Base-by-base conservation (phyloP, 2,329 filamentous ascomycete genomes). In the Epichloe sp. region DNA sequence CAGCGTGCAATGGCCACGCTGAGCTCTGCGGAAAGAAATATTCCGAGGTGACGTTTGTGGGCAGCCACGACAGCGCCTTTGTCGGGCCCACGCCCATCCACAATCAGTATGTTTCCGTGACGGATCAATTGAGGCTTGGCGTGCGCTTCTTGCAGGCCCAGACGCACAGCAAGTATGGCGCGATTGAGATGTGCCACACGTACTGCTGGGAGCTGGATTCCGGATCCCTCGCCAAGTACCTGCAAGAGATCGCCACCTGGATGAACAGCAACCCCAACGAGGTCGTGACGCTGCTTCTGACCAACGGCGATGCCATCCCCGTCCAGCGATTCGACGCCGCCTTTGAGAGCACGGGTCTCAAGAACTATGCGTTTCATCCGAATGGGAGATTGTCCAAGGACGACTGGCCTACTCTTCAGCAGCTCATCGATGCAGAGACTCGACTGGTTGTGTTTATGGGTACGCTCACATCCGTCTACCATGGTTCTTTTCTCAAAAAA, bases 401-500 rank as follows among this genome's bases (percentile, higher is more conserved):
- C 48, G 75, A 75, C 58, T 73, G 88, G 86, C 86, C 86, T 65
- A 89, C 85, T 0, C 70, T 90, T 14, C 74, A 80, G 58, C 64
- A 75, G 17, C 65, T 91, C 53, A 85, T 90, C 57, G 68, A 75
- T 23, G 70, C 72, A 38, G 74, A 75, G 45, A 85, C 76, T 8
- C 75, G 85, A 15, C 70, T 91, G 1, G 67, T 90, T 45, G 79
- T 83, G 23, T 90, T 89, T 56, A 79, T 90, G 63, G 83, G 84
- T 68, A 69, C 47, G 66, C 26, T 10, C 26, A 11, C 26, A 31
- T 31, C 26, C 26, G 26, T 31, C 26, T 31, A 31, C 26, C 26
- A 31, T 31, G 26, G 26, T 31, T 10, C 26, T 23, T 23, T 23
- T 23, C 26, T 10, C 26, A 31, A 31, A 31, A 31, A 10, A 1